Conservation (phyloP, 139 green algal genomes). For the Coelastrella sp. region DNA sequence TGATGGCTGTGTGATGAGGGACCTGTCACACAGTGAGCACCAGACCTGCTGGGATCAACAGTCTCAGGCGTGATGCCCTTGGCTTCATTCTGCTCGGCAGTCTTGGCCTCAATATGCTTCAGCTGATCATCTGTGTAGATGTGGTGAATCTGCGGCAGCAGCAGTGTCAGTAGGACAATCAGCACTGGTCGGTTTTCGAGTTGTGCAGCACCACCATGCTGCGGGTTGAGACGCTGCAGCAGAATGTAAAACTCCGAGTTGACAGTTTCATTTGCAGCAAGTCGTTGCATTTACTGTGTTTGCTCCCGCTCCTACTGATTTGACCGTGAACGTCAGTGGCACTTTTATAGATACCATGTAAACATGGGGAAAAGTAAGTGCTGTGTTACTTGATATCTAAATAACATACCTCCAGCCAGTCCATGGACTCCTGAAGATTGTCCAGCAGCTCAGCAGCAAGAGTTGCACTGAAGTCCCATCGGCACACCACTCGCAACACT, state of each 20-base stretch:
- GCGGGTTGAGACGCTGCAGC: no score
- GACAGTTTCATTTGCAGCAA: not conserved
- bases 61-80: not conserved
- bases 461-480: slow-evolving; percentile 65
- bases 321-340: no score
- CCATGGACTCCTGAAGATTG: slow-evolving; percentile 57
- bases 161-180: not conserved
- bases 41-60: not conserved
- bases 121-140: slow-evolving; percentile 54
- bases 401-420: slow-evolving; percentile 55
- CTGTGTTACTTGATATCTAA: no score
- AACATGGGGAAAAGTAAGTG: no score
- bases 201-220: not conserved
- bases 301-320: not conserved
- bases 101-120: not conserved
- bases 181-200: not conserved
- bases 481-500: slow-evolving; percentile 52
- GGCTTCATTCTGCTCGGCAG: not conserved
- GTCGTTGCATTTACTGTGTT: not conserved
- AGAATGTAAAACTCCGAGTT: not conserved
- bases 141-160: slow-evolving; percentile 54
- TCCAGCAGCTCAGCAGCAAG: slow-evolving; percentile 60
- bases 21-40: not conserved
- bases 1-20: not conserved
- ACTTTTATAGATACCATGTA: no score